Conservation (phyloP, 2,329 filamentous ascomycete genomes). For the Xenosphaeropsis pyriputrescens region DNA sequence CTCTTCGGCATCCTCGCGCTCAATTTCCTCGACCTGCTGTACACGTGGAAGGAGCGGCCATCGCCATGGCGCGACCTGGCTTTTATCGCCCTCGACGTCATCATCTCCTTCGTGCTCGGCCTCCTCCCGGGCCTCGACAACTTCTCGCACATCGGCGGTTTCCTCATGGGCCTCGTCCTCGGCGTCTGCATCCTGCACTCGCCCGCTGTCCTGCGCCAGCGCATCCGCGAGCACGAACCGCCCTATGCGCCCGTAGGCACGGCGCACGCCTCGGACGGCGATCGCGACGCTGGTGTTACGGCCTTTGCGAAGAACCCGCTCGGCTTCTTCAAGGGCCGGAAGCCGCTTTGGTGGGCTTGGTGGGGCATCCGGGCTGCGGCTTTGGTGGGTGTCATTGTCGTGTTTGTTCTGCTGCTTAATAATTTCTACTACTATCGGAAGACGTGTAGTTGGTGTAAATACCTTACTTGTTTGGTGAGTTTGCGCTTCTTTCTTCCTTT, state of each 20-base stretch:
- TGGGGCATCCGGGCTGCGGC: conserved; percentile 74
- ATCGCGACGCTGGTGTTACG: conserved; percentile 10
- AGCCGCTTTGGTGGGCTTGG: conserved; percentile 95
- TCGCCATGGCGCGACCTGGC: conserved; percentile 72
- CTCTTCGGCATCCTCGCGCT: conserved; percentile 89
- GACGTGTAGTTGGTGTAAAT: conserved; percentile 86
- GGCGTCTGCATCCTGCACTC: conserved; percentile 83
- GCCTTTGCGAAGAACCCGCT: conserved; percentile 45
- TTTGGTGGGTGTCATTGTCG: conserved; percentile 66
- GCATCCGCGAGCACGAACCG: conserved; percentile 53
- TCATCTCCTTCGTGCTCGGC: conserved; percentile 83
- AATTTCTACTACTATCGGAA: conserved; percentile 78
- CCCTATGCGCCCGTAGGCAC: conserved; percentile 57
- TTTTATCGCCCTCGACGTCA: conserved; percentile 73
- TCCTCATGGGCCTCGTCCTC: conserved; percentile 78
- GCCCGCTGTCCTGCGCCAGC: conserved; percentile 62
- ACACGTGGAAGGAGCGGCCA: conserved; percentile 73
- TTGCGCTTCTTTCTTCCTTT: neutral
- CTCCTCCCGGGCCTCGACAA: conserved; percentile 90
- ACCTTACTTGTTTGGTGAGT: conserved; percentile 83
- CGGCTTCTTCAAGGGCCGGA: conserved; percentile 83
- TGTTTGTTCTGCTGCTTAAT: conserved; percentile 74
- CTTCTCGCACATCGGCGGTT: conserved; percentile 93
- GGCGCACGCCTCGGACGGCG: conserved; percentile 18
- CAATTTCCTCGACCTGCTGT: conserved; percentile 76